A percentile compares a stretch with the other conserved stretches of the same genome.
Conservation (phyloP, 805 yeast genomes). For the Kuraishia cidri region DNA sequence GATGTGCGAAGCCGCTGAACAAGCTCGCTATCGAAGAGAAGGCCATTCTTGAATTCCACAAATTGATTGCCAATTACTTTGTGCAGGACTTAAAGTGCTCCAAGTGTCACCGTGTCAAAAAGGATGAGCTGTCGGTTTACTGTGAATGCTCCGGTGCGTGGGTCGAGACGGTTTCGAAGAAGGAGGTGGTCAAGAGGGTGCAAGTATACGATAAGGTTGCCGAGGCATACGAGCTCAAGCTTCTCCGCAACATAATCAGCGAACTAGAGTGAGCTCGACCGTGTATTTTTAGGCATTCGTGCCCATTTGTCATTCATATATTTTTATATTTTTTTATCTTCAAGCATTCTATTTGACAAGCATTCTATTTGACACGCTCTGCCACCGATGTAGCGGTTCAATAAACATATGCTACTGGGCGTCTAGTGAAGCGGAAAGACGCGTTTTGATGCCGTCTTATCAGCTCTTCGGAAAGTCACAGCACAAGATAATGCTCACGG, state of each 20-base stretch:
- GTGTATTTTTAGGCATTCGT: too few species aligned
- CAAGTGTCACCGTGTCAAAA: slow-evolving; percentile 64
- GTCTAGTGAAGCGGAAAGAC: too few species aligned
- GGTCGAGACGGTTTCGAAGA: slow-evolving; percentile 45
- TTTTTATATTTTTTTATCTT: too few species aligned
- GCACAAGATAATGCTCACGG: too few species aligned
- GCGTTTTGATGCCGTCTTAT: too few species aligned
- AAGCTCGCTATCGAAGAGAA: slow-evolving; percentile 71
- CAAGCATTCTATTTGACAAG: too few species aligned
- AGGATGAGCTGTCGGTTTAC: slow-evolving; percentile 58
- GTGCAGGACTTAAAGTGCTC: slow-evolving; percentile 76
- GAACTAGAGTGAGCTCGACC: slow-evolving; percentile 10
- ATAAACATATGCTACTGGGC: too few species aligned
- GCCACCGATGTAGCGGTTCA: too few species aligned
- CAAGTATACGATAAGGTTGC: slow-evolving; percentile 52
- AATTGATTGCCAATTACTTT: slow-evolving; percentile 48
- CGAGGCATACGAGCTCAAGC: slow-evolving; percentile 45
- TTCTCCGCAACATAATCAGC: slow-evolving; percentile 30
- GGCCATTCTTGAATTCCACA: slow-evolving; percentile 55
- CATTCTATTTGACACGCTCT: too few species aligned
- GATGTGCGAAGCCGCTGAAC: slow-evolving; percentile 58
- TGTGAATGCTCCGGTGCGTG: slow-evolving; percentile 89
- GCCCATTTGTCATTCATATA: too few species aligned
- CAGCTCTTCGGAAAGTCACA: too few species aligned
- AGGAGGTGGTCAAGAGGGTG: slow-evolving; percentile 33